Evolutionary conservation across 2,329 filamentous ascomycete species (phyloP).

Genomic region (Colletotrichum viniferum): DNA sequence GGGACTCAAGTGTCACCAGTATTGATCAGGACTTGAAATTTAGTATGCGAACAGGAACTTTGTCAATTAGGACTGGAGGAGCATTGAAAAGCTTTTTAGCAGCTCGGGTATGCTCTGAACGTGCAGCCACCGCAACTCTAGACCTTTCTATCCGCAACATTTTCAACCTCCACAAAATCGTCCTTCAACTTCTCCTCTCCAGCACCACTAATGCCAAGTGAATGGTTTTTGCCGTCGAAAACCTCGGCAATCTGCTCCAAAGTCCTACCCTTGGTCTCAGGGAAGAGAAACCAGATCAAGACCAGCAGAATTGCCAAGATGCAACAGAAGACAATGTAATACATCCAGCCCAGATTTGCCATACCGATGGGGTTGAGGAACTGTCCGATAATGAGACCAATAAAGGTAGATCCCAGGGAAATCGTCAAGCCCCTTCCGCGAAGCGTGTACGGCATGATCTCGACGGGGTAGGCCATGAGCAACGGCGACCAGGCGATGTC

Average conservation of each 20-base stretch:
- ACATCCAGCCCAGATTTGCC: constrained; percentile 28
- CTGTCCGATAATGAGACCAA: constrained; percentile 38
- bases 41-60: neutral
- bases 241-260: constrained; percentile 25
- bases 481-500: constrained; percentile 21
- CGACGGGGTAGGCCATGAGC: constrained; percentile 19
- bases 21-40: neutral
- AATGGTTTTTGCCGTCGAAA: constrained; percentile 20
- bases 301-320: constrained; percentile 16
- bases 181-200: neutral
- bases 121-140: neutral
- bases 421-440: constrained; percentile 22
- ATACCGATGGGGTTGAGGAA: constrained; percentile 48
- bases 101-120: no score
- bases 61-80: neutral
- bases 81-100: neutral
- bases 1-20: no score
- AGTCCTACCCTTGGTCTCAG: constrained; percentile 30
- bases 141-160: neutral
- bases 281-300: constrained; percentile 28
- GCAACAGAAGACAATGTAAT: constrained; percentile 27
- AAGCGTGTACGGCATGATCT: constrained; percentile 23
- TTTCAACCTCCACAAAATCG: constrained; percentile 6
- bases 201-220: neutral
- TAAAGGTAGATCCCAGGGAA: constrained; percentile 20